Evolutionary conservation across 495 filamentous ascomycete genomes (phyloP), one percentile per base, ranked within the genome.

Genomic region (Bathelium albidoporum): DNA sequence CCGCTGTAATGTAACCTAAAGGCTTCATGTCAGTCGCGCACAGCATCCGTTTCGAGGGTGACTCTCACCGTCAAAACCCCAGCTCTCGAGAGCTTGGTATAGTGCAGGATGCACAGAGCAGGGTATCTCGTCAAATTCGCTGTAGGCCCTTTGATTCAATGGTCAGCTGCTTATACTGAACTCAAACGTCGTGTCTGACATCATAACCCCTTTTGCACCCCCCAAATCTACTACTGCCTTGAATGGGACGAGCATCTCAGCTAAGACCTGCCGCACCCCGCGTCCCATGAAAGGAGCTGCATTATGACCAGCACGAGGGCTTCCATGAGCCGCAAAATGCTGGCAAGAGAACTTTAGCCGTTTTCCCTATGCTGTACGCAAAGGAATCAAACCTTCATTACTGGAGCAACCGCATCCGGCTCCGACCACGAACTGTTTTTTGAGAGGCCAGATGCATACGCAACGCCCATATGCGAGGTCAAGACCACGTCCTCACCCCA

Each of bases 401-500:
- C 69, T 1, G 73, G 76, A 16, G 68, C 71, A 1, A 77, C 75
- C 1, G 76, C 76, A 59, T 77, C 75, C 0, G 66, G 69, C 1
- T 74, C 73, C 20, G 63, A 68, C 69, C 73, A 75, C 1, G 74
- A 70, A 16, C 70, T 69, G 43, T 77, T 76, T 64, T 55, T 55
- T 31, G 75, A 76, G 18, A 78, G 36, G 0, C 73, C 75, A 7
- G 68, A 71, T 1, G 75, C 71, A 62, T 75, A 75, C 0, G 76
- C 73, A 34, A 77, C 72, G 0, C 77, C 76, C 69, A 78, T 75
- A 26, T 74, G 69, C 26, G 74, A 72, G 0, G 75, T 78, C 22
- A 78, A 68, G 4, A 76, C 66, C 62, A 73, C 75, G 52, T 78
- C 76, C 61, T 78, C 76, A n/a, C 76, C 76, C 73, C 74, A 79